Conservation (phyloP, 768 basidiomycete genomes). For the Cantharellus anzutake region DNA sequence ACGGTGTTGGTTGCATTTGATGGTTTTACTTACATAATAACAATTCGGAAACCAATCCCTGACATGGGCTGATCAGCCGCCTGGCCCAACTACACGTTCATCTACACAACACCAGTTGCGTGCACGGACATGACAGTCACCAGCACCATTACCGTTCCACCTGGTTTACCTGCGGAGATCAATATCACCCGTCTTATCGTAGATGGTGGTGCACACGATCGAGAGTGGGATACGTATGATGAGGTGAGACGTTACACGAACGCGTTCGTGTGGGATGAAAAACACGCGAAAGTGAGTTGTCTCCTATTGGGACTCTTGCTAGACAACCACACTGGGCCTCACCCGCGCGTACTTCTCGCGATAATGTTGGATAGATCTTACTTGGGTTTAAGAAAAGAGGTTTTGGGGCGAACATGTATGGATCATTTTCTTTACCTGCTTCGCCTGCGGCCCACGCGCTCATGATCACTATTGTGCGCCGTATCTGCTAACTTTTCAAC, state of each 20-base stretch:
- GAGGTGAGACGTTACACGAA: background rate
- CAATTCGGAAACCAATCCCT: too few relatives aligned
- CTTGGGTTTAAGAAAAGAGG: slow-evolving; percentile 17
- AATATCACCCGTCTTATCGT: background rate
- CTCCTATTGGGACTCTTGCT: too few relatives aligned
- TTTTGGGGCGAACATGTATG: slow-evolving; percentile 11
- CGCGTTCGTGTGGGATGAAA: background rate
- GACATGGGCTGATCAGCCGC: too few relatives aligned
- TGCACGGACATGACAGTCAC: too few relatives aligned
- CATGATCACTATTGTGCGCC: too few relatives aligned
- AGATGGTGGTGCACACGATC: background rate
- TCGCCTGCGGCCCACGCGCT: too few relatives aligned
- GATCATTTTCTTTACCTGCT: background rate
- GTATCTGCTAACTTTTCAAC: background rate
- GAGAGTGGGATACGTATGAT: background rate
- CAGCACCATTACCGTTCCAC: background rate
- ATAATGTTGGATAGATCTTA: slow-evolving; percentile 11
- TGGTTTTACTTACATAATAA: too few relatives aligned
- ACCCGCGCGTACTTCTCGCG: too few relatives aligned
- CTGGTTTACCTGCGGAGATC: background rate
- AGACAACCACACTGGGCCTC: too few relatives aligned
- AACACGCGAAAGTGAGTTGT: background rate
- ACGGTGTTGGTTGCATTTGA: too few relatives aligned
- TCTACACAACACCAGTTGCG: too few relatives aligned
- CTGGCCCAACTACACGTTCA: too few relatives aligned